A percentile compares a stretch with the other conserved stretches of the same genome.
phyloP scores from a whole-genome alignment of 768 basidiomycete genomes.

The Mycena chlorophos region DNA sequence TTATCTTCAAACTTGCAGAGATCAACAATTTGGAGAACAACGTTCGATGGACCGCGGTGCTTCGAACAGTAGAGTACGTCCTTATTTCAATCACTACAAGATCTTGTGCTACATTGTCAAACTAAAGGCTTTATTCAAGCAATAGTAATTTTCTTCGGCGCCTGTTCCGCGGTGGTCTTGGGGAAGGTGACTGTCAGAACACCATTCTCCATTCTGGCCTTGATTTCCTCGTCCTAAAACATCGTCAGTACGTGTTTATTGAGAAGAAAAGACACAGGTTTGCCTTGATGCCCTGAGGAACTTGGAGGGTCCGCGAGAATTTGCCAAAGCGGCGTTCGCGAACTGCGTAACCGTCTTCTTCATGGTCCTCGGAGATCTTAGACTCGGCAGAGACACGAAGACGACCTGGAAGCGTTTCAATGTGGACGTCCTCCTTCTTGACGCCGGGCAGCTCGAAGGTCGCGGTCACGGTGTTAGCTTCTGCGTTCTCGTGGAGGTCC shows the following conservation, averaged over 20 bases:
- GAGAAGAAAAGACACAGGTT: slow-evolving; percentile 22
- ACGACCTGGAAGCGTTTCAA: slow-evolving; percentile 43
- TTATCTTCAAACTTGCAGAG: too few species aligned
- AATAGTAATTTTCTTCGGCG: slow-evolving; percentile 37
- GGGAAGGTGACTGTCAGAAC: slow-evolving; percentile 56
- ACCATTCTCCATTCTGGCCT: slow-evolving; percentile 52
- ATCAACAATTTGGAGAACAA: too few species aligned
- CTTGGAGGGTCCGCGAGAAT: slow-evolving; percentile 47
- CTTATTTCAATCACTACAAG: too few species aligned
- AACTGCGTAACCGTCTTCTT: slow-evolving; percentile 30
- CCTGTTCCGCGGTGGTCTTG: slow-evolving; percentile 40
- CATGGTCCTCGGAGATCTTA: slow-evolving; percentile 23
- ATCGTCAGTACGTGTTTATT: slow-evolving; percentile 11
- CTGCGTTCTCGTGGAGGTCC: too few species aligned
- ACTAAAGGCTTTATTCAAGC: too few species aligned
- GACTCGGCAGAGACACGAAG: slow-evolving; percentile 46
- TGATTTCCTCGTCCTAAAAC: slow-evolving; percentile 32
- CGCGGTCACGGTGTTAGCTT: too few species aligned
- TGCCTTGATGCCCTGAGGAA: slow-evolving; percentile 57
- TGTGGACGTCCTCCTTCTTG: slow-evolving; percentile 39
- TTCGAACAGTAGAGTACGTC: too few species aligned
- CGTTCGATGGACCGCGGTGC: too few species aligned
- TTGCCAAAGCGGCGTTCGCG: slow-evolving; percentile 48
- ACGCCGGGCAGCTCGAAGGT: too few species aligned
- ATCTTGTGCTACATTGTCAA: too few species aligned